Conservation (phyloP, 352 stramenopile genomes). For the Elongisporangium senticosum region DNA sequence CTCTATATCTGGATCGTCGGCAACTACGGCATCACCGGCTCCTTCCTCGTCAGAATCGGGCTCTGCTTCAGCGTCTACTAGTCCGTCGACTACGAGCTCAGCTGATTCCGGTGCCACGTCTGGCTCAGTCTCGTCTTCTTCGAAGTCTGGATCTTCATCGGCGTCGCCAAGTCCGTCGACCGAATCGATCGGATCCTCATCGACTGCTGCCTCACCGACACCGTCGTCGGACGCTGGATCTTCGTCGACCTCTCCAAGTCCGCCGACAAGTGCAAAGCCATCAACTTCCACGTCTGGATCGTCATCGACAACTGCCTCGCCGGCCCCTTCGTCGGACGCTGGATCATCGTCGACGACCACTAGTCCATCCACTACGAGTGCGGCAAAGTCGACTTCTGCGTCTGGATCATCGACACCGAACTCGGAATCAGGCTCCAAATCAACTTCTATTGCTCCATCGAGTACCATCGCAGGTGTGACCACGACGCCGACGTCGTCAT, state of each 20-base stretch:
- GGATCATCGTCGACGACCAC: neutral
- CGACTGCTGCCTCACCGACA: neutral
- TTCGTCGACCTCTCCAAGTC: constrained; percentile 1
- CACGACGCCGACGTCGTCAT: neutral
- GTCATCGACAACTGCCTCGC: constrained; percentile 4
- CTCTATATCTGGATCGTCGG: neutral
- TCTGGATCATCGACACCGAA: neutral
- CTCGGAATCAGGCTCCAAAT: neutral
- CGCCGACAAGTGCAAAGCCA: constrained; percentile 6
- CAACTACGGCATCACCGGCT: neutral
- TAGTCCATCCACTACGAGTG: constrained; percentile 1
- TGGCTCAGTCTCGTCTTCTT: neutral
- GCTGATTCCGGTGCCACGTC: neutral
- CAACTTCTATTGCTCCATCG: neutral
- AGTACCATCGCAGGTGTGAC: neutral
- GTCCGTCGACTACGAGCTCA: neutral
- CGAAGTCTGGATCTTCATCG: neutral
- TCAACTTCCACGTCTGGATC: constrained; percentile 5
- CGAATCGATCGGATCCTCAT: neutral
- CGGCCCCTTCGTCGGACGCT: neutral
- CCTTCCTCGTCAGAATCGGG: neutral
- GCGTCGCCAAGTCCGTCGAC: neutral
- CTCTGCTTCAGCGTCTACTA: neutral
- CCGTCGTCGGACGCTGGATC: neutral
- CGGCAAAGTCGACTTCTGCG: neutral